Evolutionary conservation across 371 early-diverging fungal species (phyloP), one percentile per base, ranked within the genome.

Genomic region (Mortierella sp.): DNA sequence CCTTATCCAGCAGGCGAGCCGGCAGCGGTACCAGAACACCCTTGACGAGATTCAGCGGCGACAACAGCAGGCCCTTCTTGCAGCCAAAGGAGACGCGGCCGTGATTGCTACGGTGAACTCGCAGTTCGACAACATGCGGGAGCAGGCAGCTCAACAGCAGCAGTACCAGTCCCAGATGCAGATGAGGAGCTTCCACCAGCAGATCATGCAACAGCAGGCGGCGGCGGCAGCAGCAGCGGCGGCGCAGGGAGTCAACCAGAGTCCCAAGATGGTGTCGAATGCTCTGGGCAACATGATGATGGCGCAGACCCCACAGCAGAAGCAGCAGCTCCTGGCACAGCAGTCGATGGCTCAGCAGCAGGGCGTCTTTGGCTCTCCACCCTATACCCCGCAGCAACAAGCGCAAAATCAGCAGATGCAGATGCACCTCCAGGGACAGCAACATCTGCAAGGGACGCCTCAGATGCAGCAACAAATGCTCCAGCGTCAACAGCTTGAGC

Each of bases 401-500:
- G 64, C 73, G 29, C 79, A 79, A 34, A 76, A 76, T 39, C 81
- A 83, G 61, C 78, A 79, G 39, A 34, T 78, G 45, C 75, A 69
- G 41, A 69, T 72, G 74, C 79, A 86, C 44, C 85, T 85, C 10
- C 83, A 85, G 34, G 84, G 79, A 29, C 80, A 83, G 24, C 69
- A 74, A 26, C 75, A 75, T n/a, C 45, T 80, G 24, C 84, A 85
- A 50, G 77, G 82, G 31, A 75, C 77, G 1, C 82, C 77, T 16
- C 87, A 74, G 9, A 77, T 79, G 71, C 80, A 79, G 13, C 75
- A 79, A n/a, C 78, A 80, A 52, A 71, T 76, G 73, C 26, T 79
- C 24, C 72, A 85, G 68, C 76, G 73, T 19, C 72, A 81, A 47
- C 75, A 79, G 39, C 67, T 74, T 41, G 77, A 64, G 45, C 82